These are phyloP conservation scores for Mrakia gelida DNA, from an alignment of 768 basidiomycete genomes.

Conservation along the genomic window DNA sequence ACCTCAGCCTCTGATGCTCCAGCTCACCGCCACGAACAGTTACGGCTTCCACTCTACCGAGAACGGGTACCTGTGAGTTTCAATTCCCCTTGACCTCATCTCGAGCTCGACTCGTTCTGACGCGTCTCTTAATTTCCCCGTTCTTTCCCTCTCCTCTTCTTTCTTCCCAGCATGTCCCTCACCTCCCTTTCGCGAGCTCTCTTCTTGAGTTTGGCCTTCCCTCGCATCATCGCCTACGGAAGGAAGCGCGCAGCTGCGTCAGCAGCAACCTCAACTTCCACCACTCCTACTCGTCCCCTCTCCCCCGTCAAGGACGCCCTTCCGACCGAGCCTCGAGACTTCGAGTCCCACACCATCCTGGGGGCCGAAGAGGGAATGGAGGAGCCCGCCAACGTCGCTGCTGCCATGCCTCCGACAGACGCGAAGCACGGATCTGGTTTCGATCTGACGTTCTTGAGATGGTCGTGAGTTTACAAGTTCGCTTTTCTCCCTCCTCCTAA, in stretches of 20 bases:
- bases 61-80: constrained; percentile 21
- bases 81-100: constrained; percentile 13
- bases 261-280: too few species aligned
- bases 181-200: constrained; percentile 96
- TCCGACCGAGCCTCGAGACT: background rate
- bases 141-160: constrained; percentile 52
- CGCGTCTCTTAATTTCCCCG: too few species aligned
- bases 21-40: constrained; percentile 39
- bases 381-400: constrained; percentile 25
- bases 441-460: constrained; percentile 42
- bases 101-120: background rate
- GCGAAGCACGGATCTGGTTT: constrained; percentile 37
- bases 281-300: constrained; percentile 18
- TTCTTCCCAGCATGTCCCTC: constrained; percentile 87
- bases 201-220: constrained; percentile 63
- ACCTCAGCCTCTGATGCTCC: background rate
- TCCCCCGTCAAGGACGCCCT: background rate
- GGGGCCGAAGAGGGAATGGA: background rate
- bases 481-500: background rate
- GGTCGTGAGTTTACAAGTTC: background rate
- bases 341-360: background rate
- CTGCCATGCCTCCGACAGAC: constrained; percentile 32
- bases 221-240: constrained; percentile 20
- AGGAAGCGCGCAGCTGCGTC: background rate
- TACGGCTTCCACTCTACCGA: constrained; percentile 40